These are phyloP conservation scores for Nitzschia putrida DNA, from an alignment of 108 stramenopile genomes.

Conservation along the genomic window DNA sequence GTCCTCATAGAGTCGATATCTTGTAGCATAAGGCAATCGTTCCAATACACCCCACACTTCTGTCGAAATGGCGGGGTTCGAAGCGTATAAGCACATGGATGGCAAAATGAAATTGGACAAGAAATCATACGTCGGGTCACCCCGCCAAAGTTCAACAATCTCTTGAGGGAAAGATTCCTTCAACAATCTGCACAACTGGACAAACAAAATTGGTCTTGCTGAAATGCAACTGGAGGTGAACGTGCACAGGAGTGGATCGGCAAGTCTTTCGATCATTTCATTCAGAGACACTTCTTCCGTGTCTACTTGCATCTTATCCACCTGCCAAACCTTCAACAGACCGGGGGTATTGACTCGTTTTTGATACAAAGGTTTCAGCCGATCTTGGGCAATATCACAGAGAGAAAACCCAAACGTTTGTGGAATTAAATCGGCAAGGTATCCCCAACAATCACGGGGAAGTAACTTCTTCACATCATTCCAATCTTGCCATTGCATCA, in stretches of 20 bases:
- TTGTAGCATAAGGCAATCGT: conserved; percentile 59
- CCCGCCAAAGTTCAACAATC: not conserved
- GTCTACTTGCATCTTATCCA: not conserved
- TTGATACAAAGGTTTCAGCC: conserved; percentile 2
- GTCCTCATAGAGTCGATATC: conserved; percentile 73
- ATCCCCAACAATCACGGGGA: conserved; percentile 13
- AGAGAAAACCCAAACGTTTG: conserved; percentile 36
- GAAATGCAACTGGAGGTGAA: conserved; percentile 57
- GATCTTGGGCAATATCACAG: conserved; percentile 21
- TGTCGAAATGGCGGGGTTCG: conserved; percentile 57
- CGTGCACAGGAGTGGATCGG: conserved; percentile 24
- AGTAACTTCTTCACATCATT: conserved; percentile 9
- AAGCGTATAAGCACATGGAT: conserved; percentile 67
- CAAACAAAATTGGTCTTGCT: conserved; percentile 53
- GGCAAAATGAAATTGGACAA: conserved; percentile 62
- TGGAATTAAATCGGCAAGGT: conserved; percentile 28
- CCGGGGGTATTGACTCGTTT: conserved; percentile 6
- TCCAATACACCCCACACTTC: conserved; percentile 75
- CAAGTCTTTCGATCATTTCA: conserved; percentile 26
- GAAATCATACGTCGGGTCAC: conserved; percentile 32
- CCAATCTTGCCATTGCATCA: conserved; percentile 38
- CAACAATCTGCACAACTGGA: conserved; percentile 57
- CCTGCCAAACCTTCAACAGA: not conserved
- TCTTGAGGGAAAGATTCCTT: not conserved
- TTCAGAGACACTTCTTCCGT: conserved; percentile 23